Conservation (phyloP, 257 asterid genomes). For the Forsythia viridissima region DNA sequence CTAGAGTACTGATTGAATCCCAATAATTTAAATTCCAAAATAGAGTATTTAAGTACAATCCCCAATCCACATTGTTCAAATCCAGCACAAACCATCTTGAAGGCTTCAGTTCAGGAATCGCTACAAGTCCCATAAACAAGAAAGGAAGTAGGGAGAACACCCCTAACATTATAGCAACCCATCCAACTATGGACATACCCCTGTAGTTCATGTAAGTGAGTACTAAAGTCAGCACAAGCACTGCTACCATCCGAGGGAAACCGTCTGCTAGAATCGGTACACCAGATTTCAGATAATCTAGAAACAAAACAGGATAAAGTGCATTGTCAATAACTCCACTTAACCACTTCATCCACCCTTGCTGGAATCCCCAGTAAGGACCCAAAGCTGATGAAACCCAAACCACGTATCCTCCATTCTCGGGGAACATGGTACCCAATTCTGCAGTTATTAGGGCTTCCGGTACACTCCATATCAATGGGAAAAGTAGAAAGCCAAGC, state of each 20-base stretch:
- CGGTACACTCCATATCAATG: slow-evolving; percentile 58
- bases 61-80: slow-evolving; percentile 56
- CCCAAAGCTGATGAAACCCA: slow-evolving; percentile 62
- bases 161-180: slow-evolving; percentile 57
- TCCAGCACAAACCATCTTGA: slow-evolving; percentile 63
- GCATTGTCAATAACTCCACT: slow-evolving; percentile 75
- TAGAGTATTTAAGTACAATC: slow-evolving; percentile 53
- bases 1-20: slow-evolving; percentile 64
- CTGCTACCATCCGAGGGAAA: slow-evolving; percentile 37
- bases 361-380: slow-evolving; percentile 59
- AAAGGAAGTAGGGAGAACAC: slow-evolving; percentile 59
- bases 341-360: slow-evolving; percentile 75
- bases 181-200: slow-evolving; percentile 65
- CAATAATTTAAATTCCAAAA: slow-evolving; percentile 80
- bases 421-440: slow-evolving; percentile 59
- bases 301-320: slow-evolving; percentile 59
- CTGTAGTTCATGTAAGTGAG: slow-evolving; percentile 63
- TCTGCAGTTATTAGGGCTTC: slow-evolving; percentile 61
- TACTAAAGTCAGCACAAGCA: slow-evolving; percentile 34
- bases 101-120: slow-evolving; percentile 54
- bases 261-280: slow-evolving; percentile 51
- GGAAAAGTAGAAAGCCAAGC: slow-evolving; percentile 52
- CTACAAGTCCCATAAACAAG: slow-evolving; percentile 54
- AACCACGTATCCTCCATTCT: slow-evolving; percentile 60
- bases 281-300: slow-evolving; percentile 63